These are phyloP conservation scores for Viola odorata DNA, from an alignment of 345 rosid genomes.

Conservation along the genomic window DNA sequence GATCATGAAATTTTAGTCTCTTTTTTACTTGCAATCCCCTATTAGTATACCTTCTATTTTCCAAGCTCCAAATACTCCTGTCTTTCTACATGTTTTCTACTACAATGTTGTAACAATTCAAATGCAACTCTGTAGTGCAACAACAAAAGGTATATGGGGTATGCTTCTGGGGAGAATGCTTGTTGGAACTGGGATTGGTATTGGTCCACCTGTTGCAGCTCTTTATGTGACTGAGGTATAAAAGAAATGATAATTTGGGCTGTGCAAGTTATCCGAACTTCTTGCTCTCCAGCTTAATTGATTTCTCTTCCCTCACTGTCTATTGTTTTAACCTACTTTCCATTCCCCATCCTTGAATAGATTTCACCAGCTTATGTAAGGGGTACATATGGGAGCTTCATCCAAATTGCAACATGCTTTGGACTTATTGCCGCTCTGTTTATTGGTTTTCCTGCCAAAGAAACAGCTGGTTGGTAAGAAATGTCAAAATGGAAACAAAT, in stretches of 20 bases:
- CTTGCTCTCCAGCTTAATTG: background rate
- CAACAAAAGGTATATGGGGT: conserved; percentile 65
- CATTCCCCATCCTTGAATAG: conserved; percentile 28
- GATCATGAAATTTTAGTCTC: background rate
- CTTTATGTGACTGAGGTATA: conserved; percentile 95
- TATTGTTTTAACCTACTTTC: background rate
- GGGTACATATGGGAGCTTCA: conserved; percentile 85
- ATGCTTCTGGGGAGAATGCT: conserved; percentile 89
- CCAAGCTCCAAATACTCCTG: background rate
- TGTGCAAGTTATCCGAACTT: background rate
- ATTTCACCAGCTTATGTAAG: conserved; percentile 88
- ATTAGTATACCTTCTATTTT: too few species aligned
- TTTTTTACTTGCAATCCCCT: background rate
- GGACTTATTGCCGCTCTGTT: conserved; percentile 71
- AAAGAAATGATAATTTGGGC: conserved; percentile 11
- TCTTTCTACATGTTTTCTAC: too few species aligned
- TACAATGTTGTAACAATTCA: background rate
- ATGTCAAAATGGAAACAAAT: conserved; percentile 6
- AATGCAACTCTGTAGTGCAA: conserved; percentile 55
- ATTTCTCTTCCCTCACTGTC: background rate
- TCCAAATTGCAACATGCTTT: conserved; percentile 74
- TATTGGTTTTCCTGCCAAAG: conserved; percentile 79
- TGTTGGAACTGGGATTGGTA: conserved; percentile 94
- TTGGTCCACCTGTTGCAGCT: conserved; percentile 86
- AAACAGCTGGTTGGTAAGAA: conserved; percentile 64